phyloP scores from a whole-genome alignment of 371 early-diverging fungal genomes.

The Rhizomucor miehei region DNA sequence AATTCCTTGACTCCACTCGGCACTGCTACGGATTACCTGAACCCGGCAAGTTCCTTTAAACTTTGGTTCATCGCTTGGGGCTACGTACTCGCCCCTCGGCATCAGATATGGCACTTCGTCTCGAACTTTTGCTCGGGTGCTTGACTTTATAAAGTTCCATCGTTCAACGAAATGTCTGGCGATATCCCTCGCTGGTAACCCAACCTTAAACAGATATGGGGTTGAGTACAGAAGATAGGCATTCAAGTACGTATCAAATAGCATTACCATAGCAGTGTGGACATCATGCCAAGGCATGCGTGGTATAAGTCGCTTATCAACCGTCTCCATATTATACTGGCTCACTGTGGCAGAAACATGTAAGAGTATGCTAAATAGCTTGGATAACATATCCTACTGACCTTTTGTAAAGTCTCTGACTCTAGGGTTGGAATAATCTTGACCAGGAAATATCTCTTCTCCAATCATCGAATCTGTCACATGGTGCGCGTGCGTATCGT shows the following conservation, averaged over 20 bases:
- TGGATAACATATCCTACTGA: constrained; percentile 5
- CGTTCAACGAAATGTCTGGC: constrained; percentile 90
- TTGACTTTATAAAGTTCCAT: constrained; percentile 86
- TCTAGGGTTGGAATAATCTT: constrained; percentile 91
- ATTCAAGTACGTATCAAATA: not conserved
- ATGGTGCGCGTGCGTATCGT: constrained; percentile 76
- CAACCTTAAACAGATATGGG: constrained; percentile 36
- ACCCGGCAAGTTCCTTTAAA: constrained; percentile 66
- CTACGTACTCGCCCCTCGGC: constrained; percentile 77
- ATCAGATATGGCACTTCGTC: constrained; percentile 66
- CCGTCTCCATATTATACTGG: constrained; percentile 30
- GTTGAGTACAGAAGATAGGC: not conserved
- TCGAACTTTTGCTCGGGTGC: constrained; percentile 51
- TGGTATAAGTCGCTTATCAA: constrained; percentile 39
- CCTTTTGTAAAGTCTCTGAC: constrained; percentile 83
- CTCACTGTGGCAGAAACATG: constrained; percentile 19
- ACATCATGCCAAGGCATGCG: constrained; percentile 98
- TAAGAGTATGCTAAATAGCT: not conserved
- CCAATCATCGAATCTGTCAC: constrained; percentile 61
- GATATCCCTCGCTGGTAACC: constrained; percentile 78
- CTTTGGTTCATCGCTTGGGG: constrained; percentile 60
- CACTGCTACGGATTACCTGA: constrained; percentile 68
- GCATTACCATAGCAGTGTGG: constrained; percentile 61
- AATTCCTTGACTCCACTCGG: constrained; percentile 68
- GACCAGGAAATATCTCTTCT: constrained; percentile 75